Conservation (phyloP, 192 early-diverging fungal genomes). For the Rhizoclosmatium sp. region DNA sequence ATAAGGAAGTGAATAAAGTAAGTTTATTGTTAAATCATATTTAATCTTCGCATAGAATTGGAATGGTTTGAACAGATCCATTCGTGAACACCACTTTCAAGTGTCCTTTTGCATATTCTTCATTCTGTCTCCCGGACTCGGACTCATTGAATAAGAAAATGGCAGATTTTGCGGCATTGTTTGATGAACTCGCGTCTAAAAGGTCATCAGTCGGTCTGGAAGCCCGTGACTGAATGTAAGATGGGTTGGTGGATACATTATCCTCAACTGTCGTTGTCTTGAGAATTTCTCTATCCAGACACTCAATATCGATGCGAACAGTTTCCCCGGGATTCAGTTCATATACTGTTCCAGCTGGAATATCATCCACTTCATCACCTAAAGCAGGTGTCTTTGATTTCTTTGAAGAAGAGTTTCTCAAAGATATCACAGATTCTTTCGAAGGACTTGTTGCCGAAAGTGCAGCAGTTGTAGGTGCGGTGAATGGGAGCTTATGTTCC, state of each 20-base stretch:
- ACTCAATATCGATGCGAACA: slow-evolving; percentile 41
- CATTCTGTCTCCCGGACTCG: not conserved
- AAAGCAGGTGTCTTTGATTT: not conserved
- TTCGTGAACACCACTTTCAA: slow-evolving; percentile 50
- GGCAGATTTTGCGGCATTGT: not conserved
- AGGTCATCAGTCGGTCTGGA: not conserved
- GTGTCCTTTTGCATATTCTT: slow-evolving; percentile 34
- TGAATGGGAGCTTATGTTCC: not conserved
- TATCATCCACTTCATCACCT: slow-evolving; percentile 4
- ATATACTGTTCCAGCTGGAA: slow-evolving; percentile 3
- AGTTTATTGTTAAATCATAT: not conserved
- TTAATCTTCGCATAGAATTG: slow-evolving; percentile 46
- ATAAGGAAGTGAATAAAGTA: not conserved
- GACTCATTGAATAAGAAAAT: not conserved
- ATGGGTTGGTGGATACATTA: slow-evolving; percentile 11
- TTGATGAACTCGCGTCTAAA: not conserved
- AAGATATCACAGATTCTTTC: not conserved
- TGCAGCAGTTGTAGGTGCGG: not conserved
- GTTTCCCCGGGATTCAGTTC: slow-evolving; percentile 50
- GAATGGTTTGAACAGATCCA: slow-evolving; percentile 51
- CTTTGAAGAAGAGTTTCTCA: not conserved
- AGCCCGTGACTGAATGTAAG: not conserved
- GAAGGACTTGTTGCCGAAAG: not conserved
- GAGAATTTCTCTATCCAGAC: slow-evolving; percentile 20
- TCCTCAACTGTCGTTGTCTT: slow-evolving; percentile 9